These are phyloP conservation scores for Endotrypanum monterogeii DNA, from an alignment of 208 protist genomes.

Conservation along the genomic window DNA sequence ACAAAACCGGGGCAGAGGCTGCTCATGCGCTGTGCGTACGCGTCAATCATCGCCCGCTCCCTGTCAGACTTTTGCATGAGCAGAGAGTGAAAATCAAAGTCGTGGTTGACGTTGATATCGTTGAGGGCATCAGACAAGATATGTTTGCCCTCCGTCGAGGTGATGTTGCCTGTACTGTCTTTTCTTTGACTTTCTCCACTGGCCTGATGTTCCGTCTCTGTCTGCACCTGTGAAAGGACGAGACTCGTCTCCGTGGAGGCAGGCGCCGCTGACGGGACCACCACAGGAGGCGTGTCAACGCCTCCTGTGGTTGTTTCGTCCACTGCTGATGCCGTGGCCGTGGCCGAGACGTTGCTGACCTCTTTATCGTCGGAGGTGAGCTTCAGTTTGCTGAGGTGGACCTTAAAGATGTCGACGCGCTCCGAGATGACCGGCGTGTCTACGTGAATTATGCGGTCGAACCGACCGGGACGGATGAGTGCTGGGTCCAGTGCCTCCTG, in stretches of 20 bases:
- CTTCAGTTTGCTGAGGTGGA: constrained; percentile 90
- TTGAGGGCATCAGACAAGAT: neutral
- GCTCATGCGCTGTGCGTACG: constrained; percentile 74
- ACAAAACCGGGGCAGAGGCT: constrained; percentile 85
- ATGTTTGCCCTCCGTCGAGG: neutral
- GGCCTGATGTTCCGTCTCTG: constrained; percentile 31
- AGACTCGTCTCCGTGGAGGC: constrained; percentile 17
- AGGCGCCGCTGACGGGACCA: neutral
- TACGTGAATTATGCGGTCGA: constrained; percentile 95
- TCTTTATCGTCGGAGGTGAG: constrained; percentile 28
- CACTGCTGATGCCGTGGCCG: neutral
- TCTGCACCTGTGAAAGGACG: constrained; percentile 27
- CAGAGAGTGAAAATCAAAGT: constrained; percentile 57
- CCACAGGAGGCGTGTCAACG: neutral
- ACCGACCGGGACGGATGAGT: constrained; percentile 91
- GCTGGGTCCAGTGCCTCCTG: constrained; percentile 93
- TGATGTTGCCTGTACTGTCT: neutral
- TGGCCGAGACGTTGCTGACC: neutral
- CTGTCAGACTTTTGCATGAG: constrained; percentile 50
- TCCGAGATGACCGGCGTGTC: constrained; percentile 93
- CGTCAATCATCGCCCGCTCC: constrained; percentile 69
- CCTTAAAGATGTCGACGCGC: constrained; percentile 95
- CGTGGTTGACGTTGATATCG: constrained; percentile 5
- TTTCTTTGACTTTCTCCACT: neutral
- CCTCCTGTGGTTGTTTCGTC: neutral